Evolutionary conservation across 2,329 filamentous ascomycete genomes (phyloP).

Genomic region (Aspergillus hortae): DNA sequence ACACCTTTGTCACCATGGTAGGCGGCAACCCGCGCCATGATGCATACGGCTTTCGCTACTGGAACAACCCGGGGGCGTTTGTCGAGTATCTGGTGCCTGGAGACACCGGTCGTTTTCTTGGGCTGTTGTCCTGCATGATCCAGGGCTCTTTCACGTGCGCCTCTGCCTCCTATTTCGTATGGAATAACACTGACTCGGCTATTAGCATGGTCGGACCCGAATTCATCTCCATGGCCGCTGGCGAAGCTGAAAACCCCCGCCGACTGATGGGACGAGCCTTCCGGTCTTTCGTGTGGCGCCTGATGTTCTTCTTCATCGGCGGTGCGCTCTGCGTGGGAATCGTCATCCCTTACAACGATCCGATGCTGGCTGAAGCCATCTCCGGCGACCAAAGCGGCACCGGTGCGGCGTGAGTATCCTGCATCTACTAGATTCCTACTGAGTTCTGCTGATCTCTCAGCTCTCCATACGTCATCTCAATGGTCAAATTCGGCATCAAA

Average conservation of each 20-base stretch:
- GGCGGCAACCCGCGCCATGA: constrained; percentile 71
- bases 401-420: constrained; percentile 51
- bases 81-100: constrained; percentile 60
- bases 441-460: constrained; percentile 4
- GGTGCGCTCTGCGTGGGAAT: constrained; percentile 68
- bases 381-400: constrained; percentile 40
- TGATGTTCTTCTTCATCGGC: constrained; percentile 68
- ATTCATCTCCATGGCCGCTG: constrained; percentile 59
- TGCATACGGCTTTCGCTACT: constrained; percentile 67
- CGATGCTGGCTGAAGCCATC: constrained; percentile 56
- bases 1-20: constrained; percentile 73
- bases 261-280: constrained; percentile 67
- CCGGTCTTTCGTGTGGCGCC: constrained; percentile 71
- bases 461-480: constrained; percentile 64
- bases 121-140: constrained; percentile 64
- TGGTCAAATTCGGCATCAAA: constrained; percentile 59
- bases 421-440: neutral
- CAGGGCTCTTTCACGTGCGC: constrained; percentile 60
- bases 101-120: constrained; percentile 51
- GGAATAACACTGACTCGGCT: neutral
- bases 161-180: no score
- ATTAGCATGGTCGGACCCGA: constrained; percentile 58
- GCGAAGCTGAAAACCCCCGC: constrained; percentile 65
- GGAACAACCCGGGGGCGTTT: constrained; percentile 60
- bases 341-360: constrained; percentile 64